Percentiles rank a stretch among this genome's conserved stretches.
Conservation (phyloP, 768 basidiomycete genomes). For the Galerina sulciceps region DNA sequence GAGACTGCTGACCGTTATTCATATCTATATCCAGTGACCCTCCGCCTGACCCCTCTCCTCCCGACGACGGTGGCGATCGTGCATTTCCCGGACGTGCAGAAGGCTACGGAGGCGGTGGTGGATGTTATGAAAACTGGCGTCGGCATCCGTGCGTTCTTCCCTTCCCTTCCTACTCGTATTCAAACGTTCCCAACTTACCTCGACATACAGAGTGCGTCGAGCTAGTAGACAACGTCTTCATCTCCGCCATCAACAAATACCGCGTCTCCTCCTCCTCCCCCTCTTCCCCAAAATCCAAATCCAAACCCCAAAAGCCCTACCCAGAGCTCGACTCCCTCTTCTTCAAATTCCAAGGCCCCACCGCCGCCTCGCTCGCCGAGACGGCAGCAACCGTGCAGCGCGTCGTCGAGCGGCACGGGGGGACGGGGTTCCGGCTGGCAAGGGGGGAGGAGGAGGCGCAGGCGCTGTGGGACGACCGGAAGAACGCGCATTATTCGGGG, state of each 20-base stretch:
- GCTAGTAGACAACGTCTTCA: conserved; percentile 73
- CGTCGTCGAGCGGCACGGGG: conserved; percentile 68
- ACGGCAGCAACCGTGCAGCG: conserved; percentile 61
- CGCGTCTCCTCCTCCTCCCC: conserved; percentile 42
- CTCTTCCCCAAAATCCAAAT: not conserved
- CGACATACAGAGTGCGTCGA: conserved; percentile 76
- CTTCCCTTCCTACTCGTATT: not conserved
- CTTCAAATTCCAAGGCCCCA: conserved; percentile 86
- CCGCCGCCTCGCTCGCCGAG: conserved; percentile 59
- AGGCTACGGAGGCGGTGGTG: conserved; percentile 74
- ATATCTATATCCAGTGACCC: conserved; percentile 54
- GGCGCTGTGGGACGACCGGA: conserved; percentile 75
- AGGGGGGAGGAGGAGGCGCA: conserved; percentile 65
- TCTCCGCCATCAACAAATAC: conserved; percentile 62
- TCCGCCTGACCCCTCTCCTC: conserved; percentile 79
- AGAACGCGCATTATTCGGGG: conserved; percentile 64
- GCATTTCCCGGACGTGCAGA: conserved; percentile 77
- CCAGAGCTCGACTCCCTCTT: conserved; percentile 73
- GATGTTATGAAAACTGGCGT: conserved; percentile 76
- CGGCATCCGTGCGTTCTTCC: conserved; percentile 64
- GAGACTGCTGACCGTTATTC: no score
- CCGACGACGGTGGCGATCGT: conserved; percentile 85
- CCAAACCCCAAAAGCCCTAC: conserved; percentile 41
- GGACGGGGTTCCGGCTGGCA: conserved; percentile 69
- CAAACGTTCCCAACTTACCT: not conserved